Evolutionary conservation across 1,284 basidiomycete genomes (phyloP).

Genomic region (Pseudozyma pruni): DNA sequence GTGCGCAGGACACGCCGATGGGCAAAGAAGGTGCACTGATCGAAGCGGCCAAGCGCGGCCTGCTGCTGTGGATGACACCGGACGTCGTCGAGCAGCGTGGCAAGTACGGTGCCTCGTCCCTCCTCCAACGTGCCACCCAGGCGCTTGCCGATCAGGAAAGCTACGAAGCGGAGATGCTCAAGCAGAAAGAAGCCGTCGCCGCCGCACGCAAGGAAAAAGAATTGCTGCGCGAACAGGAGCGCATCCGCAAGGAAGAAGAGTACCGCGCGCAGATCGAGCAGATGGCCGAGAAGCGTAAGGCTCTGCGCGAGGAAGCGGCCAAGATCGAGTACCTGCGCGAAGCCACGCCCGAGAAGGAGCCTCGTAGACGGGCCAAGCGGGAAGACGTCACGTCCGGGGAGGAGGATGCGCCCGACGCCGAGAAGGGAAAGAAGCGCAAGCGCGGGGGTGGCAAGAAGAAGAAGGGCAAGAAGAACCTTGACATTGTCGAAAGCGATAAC

Average conservation of each 20-base stretch:
- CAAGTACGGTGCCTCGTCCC: slow-evolving; percentile 61
- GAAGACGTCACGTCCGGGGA: slow-evolving; percentile 44
- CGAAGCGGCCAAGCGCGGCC: slow-evolving; percentile 52
- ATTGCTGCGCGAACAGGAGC: slow-evolving; percentile 51
- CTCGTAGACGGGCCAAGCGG: slow-evolving; percentile 33
- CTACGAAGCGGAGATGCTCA: slow-evolving; percentile 51
- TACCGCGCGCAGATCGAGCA: slow-evolving; percentile 53
- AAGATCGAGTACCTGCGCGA: slow-evolving; percentile 61
- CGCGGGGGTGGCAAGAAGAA: slow-evolving; percentile 36
- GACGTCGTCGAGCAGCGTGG: slow-evolving; percentile 65
- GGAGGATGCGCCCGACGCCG: slow-evolving; percentile 46
- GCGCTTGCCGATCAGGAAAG: slow-evolving; percentile 53
- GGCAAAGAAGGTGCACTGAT: slow-evolving; percentile 40
- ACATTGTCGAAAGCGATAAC: slow-evolving; percentile 29
- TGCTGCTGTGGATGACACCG: slow-evolving; percentile 59
- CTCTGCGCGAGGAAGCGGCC: slow-evolving; percentile 55
- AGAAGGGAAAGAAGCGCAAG: slow-evolving; percentile 38
- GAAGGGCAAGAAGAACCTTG: slow-evolving; percentile 37
- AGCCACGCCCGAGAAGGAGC: slow-evolving; percentile 47
- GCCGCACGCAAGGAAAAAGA: slow-evolving; percentile 57
- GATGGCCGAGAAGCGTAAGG: slow-evolving; percentile 57
- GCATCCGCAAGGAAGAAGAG: slow-evolving; percentile 56
- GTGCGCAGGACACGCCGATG: slow-evolving; percentile 18
- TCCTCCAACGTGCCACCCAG: slow-evolving; percentile 48
- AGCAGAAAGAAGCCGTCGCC: slow-evolving; percentile 48